Conservation (phyloP, 306 rosid genomes). For the Cotoneaster glaucophyllus region DNA sequence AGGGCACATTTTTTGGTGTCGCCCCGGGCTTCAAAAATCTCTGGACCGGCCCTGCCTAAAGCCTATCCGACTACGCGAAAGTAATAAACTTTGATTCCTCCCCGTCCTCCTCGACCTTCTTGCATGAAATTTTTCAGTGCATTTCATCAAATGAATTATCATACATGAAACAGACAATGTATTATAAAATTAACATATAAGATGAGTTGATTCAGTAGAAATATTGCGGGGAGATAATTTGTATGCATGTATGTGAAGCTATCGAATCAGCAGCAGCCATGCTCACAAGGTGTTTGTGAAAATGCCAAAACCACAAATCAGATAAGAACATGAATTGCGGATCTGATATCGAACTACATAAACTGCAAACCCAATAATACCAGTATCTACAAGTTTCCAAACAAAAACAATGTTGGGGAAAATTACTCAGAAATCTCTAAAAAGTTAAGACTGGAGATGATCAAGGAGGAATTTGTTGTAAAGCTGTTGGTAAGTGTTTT, state of each 20-base stretch:
- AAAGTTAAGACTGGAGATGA: too few relatives aligned
- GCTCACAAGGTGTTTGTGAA: neutral
- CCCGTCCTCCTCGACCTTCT: neutral
- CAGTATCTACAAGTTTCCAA: neutral
- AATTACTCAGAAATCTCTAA: too few relatives aligned
- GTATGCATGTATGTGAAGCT: neutral
- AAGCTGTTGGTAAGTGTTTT: slow-evolving; percentile 45
- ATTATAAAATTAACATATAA: neutral
- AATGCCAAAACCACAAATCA: neutral
- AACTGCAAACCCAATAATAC: neutral
- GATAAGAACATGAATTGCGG: neutral
- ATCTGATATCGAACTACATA: neutral
- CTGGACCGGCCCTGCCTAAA: too few relatives aligned
- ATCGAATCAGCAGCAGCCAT: neutral
- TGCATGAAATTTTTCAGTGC: neutral
- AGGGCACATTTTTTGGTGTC: too few relatives aligned
- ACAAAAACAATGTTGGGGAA: too few relatives aligned
- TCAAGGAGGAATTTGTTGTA: too few relatives aligned
- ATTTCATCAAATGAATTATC: neutral
- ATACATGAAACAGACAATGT: neutral
- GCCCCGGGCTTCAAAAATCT: too few relatives aligned
- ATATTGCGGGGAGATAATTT: neutral
- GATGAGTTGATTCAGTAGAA: neutral
- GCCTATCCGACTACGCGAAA: slow-evolving; percentile 23
- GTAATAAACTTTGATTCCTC: neutral